Evolutionary conservation across 176 grass and related monocot species (phyloP), one percentile per base, ranked within the genome.

Genomic region (Lolium perenne): DNA sequence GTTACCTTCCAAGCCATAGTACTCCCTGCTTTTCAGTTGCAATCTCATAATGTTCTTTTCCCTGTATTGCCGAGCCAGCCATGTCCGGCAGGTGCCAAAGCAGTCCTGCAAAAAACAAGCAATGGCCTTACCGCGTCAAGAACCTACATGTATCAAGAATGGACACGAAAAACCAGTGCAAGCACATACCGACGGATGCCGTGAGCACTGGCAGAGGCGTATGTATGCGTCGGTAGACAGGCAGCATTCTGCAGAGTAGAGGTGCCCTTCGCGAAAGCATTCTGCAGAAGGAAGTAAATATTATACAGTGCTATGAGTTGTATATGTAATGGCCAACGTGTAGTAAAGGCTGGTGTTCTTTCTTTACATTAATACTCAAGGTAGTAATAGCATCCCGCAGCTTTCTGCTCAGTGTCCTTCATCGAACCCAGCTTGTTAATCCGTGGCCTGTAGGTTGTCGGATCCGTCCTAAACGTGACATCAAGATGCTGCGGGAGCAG

Each of bases 401-500:
- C 51, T 84, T 97, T 97, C 53, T 94, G 94, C 71, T 92, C 92
- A 58, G 80, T 83, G 72, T 97, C 94, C 77, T 94, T 94, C 10
- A 74, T 89, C 22, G 92, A 97, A 0, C 91, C 94, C 23, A 94
- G 78, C 80, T 97, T 97, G 82, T 97, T 94, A 86, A 94, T 97
- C 43, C 89, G 85, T 74, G 92, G 94, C 83, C 90, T 87, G 71
- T 92, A 92, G 15, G 91, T 97, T 60, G 94, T 97, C 49, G 92
- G 92, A 90, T 97, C 94, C 83, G 80, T 88, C 40, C 90, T 90
- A 84, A 97, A 97, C 6, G 90, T 97, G 58, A 97, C 83, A 88
- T 90, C 90, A 46, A 97, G 84, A 88, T 87, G 92, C 92, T 93
- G 78, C 13, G 0, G 38, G 58, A 1, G 0, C 90, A 14, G 22